A percentile compares a stretch with the other conserved stretches of the same genome.
These are phyloP conservation scores for Alternaria brassicicola DNA, from an alignment of 2,329 filamentous ascomycete species.

Conservation along the genomic window DNA sequence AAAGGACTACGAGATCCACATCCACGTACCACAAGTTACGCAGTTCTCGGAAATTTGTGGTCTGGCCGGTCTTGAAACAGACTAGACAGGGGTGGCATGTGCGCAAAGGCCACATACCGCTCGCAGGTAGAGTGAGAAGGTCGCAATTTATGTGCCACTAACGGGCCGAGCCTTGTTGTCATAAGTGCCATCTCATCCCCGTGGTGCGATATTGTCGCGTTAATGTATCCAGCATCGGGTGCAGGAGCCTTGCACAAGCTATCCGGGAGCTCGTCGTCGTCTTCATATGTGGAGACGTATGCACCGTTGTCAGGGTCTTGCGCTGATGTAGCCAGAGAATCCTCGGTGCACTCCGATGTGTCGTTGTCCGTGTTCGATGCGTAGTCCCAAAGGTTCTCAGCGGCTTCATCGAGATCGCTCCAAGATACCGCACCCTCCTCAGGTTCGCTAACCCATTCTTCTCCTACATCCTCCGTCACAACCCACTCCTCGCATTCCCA, in stretches of 20 bases:
- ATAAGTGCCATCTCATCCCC: neutral
- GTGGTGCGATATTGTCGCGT: neutral
- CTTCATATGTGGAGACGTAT: neutral
- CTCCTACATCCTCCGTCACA: neutral
- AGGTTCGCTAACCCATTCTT: neutral
- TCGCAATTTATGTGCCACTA: neutral
- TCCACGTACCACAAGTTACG: neutral
- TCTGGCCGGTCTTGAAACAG: neutral
- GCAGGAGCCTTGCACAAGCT: neutral
- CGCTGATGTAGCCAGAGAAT: neutral
- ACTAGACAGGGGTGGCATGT: conserved; percentile 2
- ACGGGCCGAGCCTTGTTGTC: neutral
- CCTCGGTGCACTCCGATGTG: neutral
- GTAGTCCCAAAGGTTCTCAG: neutral
- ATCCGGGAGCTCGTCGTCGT: neutral
- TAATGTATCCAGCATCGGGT: neutral
- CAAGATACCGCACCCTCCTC: neutral
- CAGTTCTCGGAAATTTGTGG: neutral
- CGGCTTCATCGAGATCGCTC: neutral
- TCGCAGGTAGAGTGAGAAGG: neutral
- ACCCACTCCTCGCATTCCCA: neutral
- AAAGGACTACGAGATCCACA: neutral
- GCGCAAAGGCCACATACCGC: neutral
- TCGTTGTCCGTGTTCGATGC: neutral
- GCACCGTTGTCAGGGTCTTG: neutral